phyloP scores from a whole-genome alignment of 495 filamentous ascomycete species.

The Choiromyces venosus region DNA sequence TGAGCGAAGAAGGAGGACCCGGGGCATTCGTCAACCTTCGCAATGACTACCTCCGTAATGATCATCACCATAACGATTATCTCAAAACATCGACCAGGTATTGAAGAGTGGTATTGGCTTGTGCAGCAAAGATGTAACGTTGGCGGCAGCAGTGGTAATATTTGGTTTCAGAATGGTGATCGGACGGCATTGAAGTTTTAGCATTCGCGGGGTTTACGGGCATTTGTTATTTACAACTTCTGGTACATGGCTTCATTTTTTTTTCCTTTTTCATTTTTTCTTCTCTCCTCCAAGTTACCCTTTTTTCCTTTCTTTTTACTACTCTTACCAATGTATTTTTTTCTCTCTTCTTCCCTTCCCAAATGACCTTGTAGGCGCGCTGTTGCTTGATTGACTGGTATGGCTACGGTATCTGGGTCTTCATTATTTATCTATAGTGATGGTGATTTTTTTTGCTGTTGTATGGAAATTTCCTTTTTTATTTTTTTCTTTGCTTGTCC shows the following conservation, averaged over 20 bases:
- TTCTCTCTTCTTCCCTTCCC: constrained; percentile 8
- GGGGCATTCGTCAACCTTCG: constrained; percentile 82
- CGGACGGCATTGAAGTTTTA: constrained; percentile 19
- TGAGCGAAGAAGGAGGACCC: constrained; percentile 74
- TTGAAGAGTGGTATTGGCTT: neutral
- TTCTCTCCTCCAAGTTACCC: constrained; percentile 15
- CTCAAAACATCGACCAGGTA: neutral
- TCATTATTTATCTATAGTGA: neutral
- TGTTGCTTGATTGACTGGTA: neutral
- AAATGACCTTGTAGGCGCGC: neutral
- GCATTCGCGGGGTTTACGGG: constrained; percentile 31
- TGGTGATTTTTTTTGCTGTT: neutral
- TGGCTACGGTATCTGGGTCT: neutral
- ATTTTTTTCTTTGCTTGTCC: neutral
- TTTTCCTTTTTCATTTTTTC: neutral
- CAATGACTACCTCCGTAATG: constrained; percentile 53
- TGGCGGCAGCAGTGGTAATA: neutral
- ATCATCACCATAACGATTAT: constrained; percentile 9
- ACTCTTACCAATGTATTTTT: constrained; percentile 16
- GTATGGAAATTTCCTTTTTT: neutral
- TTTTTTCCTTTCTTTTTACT: constrained; percentile 18
- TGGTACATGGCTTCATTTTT: constrained; percentile 28
- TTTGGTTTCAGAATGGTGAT: neutral
- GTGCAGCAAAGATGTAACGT: neutral
- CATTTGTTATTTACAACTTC: constrained; percentile 30